phyloP scores from a whole-genome alignment of 2,329 filamentous ascomycete species.

The Colletotrichum destructivum region DNA sequence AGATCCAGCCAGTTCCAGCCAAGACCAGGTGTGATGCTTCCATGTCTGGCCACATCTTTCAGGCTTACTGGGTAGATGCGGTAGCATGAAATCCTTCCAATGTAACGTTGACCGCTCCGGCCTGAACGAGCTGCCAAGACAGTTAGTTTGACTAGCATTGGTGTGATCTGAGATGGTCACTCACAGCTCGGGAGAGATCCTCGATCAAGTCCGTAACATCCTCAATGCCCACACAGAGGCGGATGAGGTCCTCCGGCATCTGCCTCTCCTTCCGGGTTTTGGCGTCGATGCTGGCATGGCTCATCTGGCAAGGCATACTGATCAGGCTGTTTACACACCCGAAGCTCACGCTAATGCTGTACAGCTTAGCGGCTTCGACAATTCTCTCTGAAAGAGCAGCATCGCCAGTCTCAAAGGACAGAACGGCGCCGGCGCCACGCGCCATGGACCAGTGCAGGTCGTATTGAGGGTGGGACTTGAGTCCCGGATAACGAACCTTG shows the following conservation, averaged over 20 bases:
- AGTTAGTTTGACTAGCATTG: conserved; percentile 40
- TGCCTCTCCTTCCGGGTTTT: conserved; percentile 91
- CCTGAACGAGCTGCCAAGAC: conserved; percentile 84
- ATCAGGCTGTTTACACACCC: conserved; percentile 99
- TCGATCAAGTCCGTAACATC: conserved; percentile 93
- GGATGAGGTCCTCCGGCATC: conserved; percentile 97
- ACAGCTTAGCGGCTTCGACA: conserved; percentile 91
- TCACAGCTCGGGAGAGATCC: conserved; percentile 90
- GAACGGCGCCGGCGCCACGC: conserved; percentile 91
- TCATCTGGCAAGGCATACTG: conserved; percentile 99
- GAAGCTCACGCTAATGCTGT: conserved; percentile 97
- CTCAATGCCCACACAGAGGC: conserved; percentile 96
- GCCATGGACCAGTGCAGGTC: conserved; percentile 97
- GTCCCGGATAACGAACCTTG: conserved; percentile 93
- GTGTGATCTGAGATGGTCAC: conserved; percentile 56
- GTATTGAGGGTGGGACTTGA: conserved; percentile 96
- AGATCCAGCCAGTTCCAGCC: no score
- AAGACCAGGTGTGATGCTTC: neutral
- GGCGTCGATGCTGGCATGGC: conserved; percentile 96
- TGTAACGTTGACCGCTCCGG: conserved; percentile 90
- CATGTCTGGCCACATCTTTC: conserved; percentile 2
- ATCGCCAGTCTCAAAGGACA: conserved; percentile 97
- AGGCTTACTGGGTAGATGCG: conserved; percentile 40
- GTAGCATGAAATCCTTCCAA: conserved; percentile 84
- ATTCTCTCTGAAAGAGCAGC: conserved; percentile 88